Base-by-base conservation (phyloP, 2,329 filamentous ascomycete genomes). In the Aspergillus sp. region DNA sequence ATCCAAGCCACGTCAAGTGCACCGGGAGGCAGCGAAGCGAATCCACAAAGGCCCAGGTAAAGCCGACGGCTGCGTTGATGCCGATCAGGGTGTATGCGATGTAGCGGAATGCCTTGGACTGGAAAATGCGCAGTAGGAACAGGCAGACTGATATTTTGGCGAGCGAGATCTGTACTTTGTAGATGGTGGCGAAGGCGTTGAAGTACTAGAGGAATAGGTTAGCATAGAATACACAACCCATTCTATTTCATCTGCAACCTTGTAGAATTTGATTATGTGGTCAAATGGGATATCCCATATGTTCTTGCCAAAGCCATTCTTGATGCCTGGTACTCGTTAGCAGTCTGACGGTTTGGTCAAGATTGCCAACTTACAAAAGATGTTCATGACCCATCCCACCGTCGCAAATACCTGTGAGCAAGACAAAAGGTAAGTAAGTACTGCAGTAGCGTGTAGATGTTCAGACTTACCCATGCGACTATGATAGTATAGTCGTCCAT, bases 81-180 rank as follows among this genome's bases (percentile, higher is more conserved):
- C 10, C 35, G 8, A 48, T 45, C 7, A 48, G 33, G 4, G n/a
- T 24, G 13, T 47, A 47, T 11, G 42, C 31, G 16, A 35, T 17
- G 24, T 41, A 45, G 24, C 45, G 42, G 35, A 48, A 47, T 5
- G 28, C 22, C 4, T 26, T 32, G 7, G 38, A 30, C 20, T 45
- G 38, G 32, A 48, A 48, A 17, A 48, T 48, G 6, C 44, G 45
- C 10, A 47, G 38, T 10, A 48, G 30, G 28, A 48, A 48, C 2
- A 48, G 40, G 15, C 42, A 44, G 1, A 38, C 36, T 4, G 36
- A 38, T 15, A 38, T 38, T 15, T 36, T 36, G 1, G 29, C 25
- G 4, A 36, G 34, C 24, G 34, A 36, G 25, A 36, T 36, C n/a
- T 28, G 30, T 14, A 28, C 33, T n/a, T 47, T 47, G 29, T 47